Evolutionary conservation across 2,329 filamentous ascomycete species (phyloP).

Genomic region (Chrysoporthe cubensis): DNA sequence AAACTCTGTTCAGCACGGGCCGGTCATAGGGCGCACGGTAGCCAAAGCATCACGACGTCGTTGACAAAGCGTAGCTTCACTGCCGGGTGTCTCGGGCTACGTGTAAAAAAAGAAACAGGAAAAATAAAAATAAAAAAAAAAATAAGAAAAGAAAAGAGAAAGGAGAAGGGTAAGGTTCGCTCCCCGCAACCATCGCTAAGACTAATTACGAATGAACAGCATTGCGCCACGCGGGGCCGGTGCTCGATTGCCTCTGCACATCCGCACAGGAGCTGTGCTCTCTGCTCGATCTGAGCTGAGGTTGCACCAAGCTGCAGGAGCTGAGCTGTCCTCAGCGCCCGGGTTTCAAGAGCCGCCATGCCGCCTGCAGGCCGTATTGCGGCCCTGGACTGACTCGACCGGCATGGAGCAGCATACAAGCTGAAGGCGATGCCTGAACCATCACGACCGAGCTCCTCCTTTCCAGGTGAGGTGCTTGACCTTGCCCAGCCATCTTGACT

Average conservation of each 20-base stretch:
- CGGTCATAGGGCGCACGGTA: background rate
- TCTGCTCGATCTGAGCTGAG: background rate
- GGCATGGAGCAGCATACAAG: background rate
- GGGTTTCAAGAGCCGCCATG: slow-evolving; percentile 20
- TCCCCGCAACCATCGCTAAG: background rate
- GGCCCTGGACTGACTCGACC: slow-evolving; percentile 15
- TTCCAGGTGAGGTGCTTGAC: background rate
- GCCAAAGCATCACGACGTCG: background rate
- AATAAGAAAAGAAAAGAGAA: background rate
- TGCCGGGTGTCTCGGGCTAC: no score
- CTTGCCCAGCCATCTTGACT: background rate
- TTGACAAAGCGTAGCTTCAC: no score
- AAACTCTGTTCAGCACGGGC: slow-evolving; percentile 7
- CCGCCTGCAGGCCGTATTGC: background rate
- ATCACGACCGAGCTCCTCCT: slow-evolving; percentile 1
- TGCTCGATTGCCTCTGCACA: background rate
- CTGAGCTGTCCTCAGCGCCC: slow-evolving; percentile 7
- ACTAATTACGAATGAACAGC: background rate
- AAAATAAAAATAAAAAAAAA: background rate
- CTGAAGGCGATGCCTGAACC: background rate
- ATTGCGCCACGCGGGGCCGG: no score
- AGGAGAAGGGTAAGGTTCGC: background rate
- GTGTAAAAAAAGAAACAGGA: background rate
- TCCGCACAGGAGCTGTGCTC: background rate
- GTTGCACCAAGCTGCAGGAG: slow-evolving; percentile 11